Base-by-base conservation (phyloP, 1,284 basidiomycete genomes). In the Thelephora terrestris region DNA sequence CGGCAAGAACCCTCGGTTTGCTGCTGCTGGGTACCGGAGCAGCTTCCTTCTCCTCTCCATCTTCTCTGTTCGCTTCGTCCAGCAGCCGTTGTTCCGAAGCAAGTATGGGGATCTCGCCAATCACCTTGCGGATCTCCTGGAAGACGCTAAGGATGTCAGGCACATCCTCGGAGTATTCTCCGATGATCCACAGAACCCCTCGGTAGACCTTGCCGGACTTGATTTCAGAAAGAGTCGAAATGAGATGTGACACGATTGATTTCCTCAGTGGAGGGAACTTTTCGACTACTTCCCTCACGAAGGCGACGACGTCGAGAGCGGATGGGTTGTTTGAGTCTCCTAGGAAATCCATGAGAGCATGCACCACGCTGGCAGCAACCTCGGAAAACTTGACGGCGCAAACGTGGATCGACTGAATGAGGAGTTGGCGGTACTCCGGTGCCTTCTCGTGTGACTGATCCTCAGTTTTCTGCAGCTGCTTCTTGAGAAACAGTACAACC, bases 371-470 rank as follows among this genome's bases (percentile, higher is more conserved):
- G 4, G 90, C 89, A 3, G 95, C 95, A 14, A 99, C 91, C 65
- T 99, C 95, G n/a, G 91, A 93, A 74, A 97, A 98, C 60, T 87
- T 90, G 75, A 98, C 87, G 7, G 95, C 95, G 59, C 91, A 95
- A 46, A 96, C 78, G 65, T 99, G 96, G 57, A 99, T 97, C 45
- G 89, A 93, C 67, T 98, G 94, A 58, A 99, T 98, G 53, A 99
- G 79, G 1, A 99, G 76, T 62, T 98, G 95, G 43, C 95, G 81
- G 69, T 98, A 98, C 63, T 99, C 95, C 9, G 91, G 75, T 47
- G 88, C 86, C 73, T 91, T 91, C 58, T 95, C 92, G 53, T 84
- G 85, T 44, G 88, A 84, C 43, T 79, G 76, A 56, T 91, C 91
- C 58, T 90, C 81, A 1, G 95, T 98, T 64, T 84, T 85, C 60